Percentiles rank a stretch among this genome's conserved stretches.
Evolutionary conservation across 768 basidiomycete species (phyloP).

Genomic region (Peribolospora baueri): DNA sequence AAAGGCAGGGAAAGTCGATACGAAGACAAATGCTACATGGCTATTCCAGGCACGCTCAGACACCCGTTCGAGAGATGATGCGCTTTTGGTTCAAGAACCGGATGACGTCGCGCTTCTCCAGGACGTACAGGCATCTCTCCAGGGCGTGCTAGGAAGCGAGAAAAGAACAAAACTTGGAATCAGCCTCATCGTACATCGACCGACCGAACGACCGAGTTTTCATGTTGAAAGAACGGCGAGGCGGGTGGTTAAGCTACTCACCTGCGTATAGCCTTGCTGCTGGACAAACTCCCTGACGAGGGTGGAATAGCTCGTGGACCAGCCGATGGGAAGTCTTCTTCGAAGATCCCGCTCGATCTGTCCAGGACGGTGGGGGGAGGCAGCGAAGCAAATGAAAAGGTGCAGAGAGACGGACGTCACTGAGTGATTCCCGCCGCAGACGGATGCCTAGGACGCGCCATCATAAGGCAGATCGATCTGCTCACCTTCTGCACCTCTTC

Average conservation of each 20-base stretch:
- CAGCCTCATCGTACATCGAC: no score
- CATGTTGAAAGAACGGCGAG: no score
- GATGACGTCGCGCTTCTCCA: conserved; percentile 91
- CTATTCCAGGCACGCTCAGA: no score
- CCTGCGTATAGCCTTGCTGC: conserved; percentile 54
- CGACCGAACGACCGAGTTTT: no score
- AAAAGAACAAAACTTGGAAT: not conserved
- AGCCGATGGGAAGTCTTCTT: conserved; percentile 66
- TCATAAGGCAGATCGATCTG: conserved; percentile 12
- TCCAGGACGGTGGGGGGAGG: not conserved
- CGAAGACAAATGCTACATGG: no score
- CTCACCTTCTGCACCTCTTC: conserved; percentile 69
- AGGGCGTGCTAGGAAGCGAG: conserved; percentile 25
- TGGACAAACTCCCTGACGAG: conserved; percentile 79
- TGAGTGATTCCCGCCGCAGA: no score
- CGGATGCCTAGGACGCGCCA: conserved; percentile 6
- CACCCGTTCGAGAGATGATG: not conserved
- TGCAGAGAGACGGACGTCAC: no score
- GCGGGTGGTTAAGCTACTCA: no score
- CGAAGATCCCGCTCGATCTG: conserved; percentile 46
- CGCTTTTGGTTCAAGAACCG: conserved; percentile 51
- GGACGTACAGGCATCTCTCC: conserved; percentile 64
- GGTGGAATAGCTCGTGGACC: conserved; percentile 90
- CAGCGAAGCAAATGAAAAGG: not conserved
- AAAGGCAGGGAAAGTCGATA: no score